Evolutionary conservation across 2,329 filamentous ascomycete species (phyloP).

Genomic region (Aureobasidium uvarum): DNA sequence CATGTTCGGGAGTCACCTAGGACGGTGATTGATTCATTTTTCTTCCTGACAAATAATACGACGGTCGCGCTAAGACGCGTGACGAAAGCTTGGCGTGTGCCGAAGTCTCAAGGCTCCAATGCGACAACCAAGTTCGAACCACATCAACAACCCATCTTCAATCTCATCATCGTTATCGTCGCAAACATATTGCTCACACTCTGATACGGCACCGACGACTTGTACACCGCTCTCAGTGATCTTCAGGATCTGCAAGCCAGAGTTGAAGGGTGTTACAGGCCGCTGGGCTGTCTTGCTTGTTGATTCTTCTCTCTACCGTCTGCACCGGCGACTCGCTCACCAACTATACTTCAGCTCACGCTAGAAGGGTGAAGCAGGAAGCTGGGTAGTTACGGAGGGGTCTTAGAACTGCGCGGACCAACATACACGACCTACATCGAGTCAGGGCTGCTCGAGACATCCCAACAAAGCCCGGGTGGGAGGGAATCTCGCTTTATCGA

Average conservation of each 20-base stretch:
- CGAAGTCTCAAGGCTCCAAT: neutral
- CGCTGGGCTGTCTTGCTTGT: constrained; percentile 6
- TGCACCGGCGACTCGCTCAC: constrained; percentile 2
- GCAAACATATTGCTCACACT: neutral
- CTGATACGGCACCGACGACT: constrained; percentile 8
- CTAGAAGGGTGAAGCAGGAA: constrained; percentile 16
- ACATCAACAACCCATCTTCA: neutral
- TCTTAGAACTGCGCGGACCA: neutral
- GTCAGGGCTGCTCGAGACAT: constrained; percentile 23
- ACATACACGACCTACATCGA: constrained; percentile 3
- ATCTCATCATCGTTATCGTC: neutral
- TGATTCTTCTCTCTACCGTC: constrained; percentile 1
- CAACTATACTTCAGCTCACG: constrained; percentile 10
- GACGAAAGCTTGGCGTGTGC: constrained; percentile 11
- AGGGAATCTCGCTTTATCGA: constrained; percentile 16
- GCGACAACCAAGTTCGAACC: neutral
- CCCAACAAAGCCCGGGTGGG: constrained; percentile 17
- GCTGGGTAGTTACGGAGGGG: constrained; percentile 12
- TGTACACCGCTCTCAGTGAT: constrained; percentile 16
- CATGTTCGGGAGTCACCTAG: too few relatives aligned
- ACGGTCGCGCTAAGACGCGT: constrained; percentile 3
- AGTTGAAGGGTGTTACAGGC: constrained; percentile 15
- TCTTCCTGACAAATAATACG: neutral
- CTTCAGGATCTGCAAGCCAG: constrained; percentile 4
- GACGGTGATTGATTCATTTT: neutral